Conservation (phyloP, 2,329 filamentous ascomycete genomes). For the Ascochyta fabae region DNA sequence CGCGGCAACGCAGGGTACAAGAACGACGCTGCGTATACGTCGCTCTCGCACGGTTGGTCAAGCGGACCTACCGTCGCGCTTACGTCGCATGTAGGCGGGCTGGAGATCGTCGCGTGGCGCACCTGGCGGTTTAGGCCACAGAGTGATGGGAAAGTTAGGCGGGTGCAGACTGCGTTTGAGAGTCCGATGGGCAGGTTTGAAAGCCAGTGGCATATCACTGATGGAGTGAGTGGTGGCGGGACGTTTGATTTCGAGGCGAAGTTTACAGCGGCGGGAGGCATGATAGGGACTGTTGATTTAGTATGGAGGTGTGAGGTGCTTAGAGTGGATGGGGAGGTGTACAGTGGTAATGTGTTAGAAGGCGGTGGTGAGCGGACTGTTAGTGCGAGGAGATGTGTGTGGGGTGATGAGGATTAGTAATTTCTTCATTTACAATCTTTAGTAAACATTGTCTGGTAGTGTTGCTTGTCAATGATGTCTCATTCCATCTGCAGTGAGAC, state of each 20-base stretch:
- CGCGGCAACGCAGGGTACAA: slow-evolving; percentile 40
- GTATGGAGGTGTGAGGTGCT: neutral
- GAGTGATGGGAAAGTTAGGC: slow-evolving; percentile 18
- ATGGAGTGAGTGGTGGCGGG: neutral
- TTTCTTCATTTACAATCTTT: too few species aligned
- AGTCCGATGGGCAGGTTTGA: slow-evolving; percentile 23
- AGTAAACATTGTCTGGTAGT: too few species aligned
- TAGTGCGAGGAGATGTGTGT: neutral
- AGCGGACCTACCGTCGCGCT: slow-evolving; percentile 32
- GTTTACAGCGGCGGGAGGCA: neutral
- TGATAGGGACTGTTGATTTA: neutral
- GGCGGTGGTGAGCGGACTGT: neutral
- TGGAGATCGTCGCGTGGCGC: slow-evolving; percentile 22
- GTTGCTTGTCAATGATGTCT: too few species aligned
- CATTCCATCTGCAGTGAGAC: too few species aligned
- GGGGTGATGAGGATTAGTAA: too few species aligned
- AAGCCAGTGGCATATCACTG: slow-evolving; percentile 2
- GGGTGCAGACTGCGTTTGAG: slow-evolving; percentile 25
- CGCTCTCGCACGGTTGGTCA: slow-evolving; percentile 48
- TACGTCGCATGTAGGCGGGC: slow-evolving; percentile 15
- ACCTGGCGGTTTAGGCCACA: slow-evolving; percentile 36
- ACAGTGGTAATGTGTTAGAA: neutral
- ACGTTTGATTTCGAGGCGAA: neutral
- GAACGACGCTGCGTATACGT: slow-evolving; percentile 43
- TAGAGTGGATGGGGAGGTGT: neutral